phyloP scores from a whole-genome alignment of 352 stramenopile genomes.

The Blastocystis sp. region DNA sequence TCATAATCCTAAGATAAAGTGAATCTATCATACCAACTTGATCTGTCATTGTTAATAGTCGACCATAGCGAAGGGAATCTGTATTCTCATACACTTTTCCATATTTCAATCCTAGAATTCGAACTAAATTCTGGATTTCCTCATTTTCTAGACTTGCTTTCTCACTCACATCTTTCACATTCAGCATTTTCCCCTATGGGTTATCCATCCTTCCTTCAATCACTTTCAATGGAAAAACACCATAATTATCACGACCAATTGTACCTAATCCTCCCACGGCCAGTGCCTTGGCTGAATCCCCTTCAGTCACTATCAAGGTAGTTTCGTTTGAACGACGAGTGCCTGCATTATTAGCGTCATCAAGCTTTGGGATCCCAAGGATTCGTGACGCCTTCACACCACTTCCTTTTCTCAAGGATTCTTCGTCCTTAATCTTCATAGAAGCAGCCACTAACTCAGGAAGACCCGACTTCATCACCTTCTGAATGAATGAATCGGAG shows the following conservation, averaged over 20 bases:
- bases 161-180: constrained; percentile 96
- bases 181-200: constrained; percentile 88
- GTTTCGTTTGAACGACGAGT: constrained; percentile 80
- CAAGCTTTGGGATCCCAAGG: constrained; percentile 89
- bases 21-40: constrained; percentile 76
- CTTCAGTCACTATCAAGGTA: constrained; percentile 97
- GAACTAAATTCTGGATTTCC: constrained; percentile 91
- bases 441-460: constrained; percentile 84
- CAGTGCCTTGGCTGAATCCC: constrained; percentile 94
- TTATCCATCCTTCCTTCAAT: background rate
- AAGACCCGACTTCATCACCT: constrained; percentile 75
- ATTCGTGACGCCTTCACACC: constrained; percentile 87
- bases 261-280: constrained; percentile 90
- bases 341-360: constrained; percentile 93
- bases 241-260: constrained; percentile 90
- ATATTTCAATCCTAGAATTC: constrained; percentile 93
- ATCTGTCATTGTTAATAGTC: constrained; percentile 99
- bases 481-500: constrained; percentile 71
- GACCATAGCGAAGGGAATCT: constrained; percentile 90
- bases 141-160: constrained; percentile 91
- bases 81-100: constrained; percentile 66
- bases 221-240: constrained; percentile 89
- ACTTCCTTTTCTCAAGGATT: constrained; percentile 82
- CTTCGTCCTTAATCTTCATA: constrained; percentile 84
- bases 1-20: constrained; percentile 80